These are phyloP conservation scores for Podaxis pistillaris DNA, from an alignment of 768 basidiomycete genomes.

Conservation along the genomic window DNA sequence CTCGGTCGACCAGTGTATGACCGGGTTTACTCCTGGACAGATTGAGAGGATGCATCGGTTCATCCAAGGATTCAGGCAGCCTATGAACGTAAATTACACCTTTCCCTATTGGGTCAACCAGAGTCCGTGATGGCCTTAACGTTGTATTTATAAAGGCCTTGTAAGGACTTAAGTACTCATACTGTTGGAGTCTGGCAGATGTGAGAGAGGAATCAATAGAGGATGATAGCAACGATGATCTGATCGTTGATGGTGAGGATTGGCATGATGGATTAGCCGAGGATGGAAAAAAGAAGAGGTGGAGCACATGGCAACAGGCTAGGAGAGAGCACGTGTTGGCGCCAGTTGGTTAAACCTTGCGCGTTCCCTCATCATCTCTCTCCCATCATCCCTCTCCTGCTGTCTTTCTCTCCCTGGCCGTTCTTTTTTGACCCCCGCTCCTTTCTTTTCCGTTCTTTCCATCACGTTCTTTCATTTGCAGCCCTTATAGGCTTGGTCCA, in stretches of 20 bases:
- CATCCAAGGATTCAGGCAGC: constrained; percentile 15
- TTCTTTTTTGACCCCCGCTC: constrained; percentile 9
- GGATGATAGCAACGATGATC: neutral
- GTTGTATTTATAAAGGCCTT: neutral
- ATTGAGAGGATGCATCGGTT: constrained; percentile 31
- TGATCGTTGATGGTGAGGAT: neutral
- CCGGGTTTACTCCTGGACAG: constrained; percentile 43
- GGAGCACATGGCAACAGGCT: constrained; percentile 1
- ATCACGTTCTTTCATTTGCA: constrained; percentile 3
- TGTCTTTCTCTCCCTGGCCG: neutral
- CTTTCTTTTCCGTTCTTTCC: constrained; percentile 13
- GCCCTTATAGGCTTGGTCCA: constrained; percentile 10
- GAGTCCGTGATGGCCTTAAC: neutral
- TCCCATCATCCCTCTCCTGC: neutral
- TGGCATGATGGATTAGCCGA: neutral
- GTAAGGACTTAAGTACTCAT: neutral
- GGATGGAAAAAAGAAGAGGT: constrained; percentile 3
- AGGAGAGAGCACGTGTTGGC: neutral
- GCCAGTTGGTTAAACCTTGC: neutral
- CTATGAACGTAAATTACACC: neutral
- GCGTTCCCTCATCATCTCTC: neutral
- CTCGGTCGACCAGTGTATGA: constrained; percentile 44
- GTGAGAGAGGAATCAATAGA: neutral
- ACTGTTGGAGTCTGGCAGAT: neutral
- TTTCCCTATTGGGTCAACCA: constrained; percentile 2